Percentiles rank a stretch among this genome's conserved stretches.
Conservation (phyloP, 257 asterid species). For the Leonotis leonurus region DNA sequence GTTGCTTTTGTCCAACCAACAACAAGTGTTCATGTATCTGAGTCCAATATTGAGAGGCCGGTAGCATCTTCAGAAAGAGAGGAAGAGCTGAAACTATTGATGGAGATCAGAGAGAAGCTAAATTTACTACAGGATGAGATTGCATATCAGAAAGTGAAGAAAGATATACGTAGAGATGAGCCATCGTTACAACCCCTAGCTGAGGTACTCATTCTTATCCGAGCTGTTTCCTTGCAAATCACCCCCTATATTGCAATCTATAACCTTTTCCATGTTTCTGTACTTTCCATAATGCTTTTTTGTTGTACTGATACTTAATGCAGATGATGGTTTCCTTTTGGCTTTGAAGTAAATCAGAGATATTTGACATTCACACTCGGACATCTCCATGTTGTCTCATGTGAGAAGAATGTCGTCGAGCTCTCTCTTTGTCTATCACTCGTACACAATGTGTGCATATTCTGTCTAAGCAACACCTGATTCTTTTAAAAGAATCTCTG, state of each 20-base stretch:
- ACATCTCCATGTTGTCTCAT: neutral
- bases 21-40: constrained; percentile 23
- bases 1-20: constrained; percentile 30
- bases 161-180: constrained; percentile 21
- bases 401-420: no score
- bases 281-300: constrained; percentile 17
- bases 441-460: no score
- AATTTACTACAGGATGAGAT: constrained; percentile 47
- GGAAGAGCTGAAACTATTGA: constrained; percentile 55
- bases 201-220: constrained; percentile 56
- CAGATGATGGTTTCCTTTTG: constrained; percentile 72
- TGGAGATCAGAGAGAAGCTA: constrained; percentile 52
- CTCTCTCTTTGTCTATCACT: neutral
- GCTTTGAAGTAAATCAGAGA: constrained; percentile 34
- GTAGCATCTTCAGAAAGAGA: constrained; percentile 25
- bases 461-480: constrained; percentile 9
- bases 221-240: neutral
- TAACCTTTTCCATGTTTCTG: no score
- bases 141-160: constrained; percentile 30
- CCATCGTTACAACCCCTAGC: constrained; percentile 28
- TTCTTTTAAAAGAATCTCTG: constrained; percentile 10
- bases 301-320: constrained; percentile 6
- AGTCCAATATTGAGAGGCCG: constrained; percentile 22
- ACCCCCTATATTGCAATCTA: neutral
- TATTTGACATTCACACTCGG: neutral